Evolutionary conservation across 2,329 filamentous ascomycete genomes (phyloP).

Genomic region (Diaporthe aspalathi): DNA sequence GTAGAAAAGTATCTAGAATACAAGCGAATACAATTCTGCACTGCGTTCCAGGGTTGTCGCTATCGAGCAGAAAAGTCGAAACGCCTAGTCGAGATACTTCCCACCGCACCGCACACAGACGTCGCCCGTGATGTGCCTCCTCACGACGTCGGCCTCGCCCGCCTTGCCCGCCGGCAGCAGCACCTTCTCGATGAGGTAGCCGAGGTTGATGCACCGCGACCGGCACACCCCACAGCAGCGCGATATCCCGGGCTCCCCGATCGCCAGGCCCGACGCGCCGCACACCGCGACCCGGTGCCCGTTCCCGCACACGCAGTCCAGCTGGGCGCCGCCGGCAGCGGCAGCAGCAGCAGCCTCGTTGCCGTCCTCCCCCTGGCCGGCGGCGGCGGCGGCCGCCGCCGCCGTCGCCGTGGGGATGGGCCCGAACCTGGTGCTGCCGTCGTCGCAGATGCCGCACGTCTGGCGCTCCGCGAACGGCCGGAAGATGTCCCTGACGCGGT

Average conservation of each 20-base stretch:
- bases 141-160: constrained; percentile 40
- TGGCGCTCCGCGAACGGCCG: constrained; percentile 50
- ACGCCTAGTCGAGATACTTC: constrained; percentile 49
- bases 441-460: constrained; percentile 61
- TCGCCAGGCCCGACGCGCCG: constrained; percentile 64
- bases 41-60: neutral
- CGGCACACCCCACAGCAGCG: constrained; percentile 67
- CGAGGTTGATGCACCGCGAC: constrained; percentile 59
- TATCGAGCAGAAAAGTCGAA: neutral
- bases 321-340: neutral
- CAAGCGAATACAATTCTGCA: neutral
- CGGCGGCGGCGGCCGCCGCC: too few relatives aligned
- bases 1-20: neutral
- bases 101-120: constrained; percentile 50
- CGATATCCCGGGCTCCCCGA: constrained; percentile 65
- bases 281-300: constrained; percentile 57
- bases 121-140: constrained; percentile 42
- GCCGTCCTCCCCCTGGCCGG: too few relatives aligned
- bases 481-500: constrained; percentile 53
- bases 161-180: constrained; percentile 36
- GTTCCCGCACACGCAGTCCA: constrained; percentile 46
- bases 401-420: neutral
- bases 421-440: constrained; percentile 37
- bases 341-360: too few relatives aligned
- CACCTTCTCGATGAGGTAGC: constrained; percentile 52